Evolutionary conservation across 257 asterid genomes (phyloP).

Genomic region (Solanum commersonii): DNA sequence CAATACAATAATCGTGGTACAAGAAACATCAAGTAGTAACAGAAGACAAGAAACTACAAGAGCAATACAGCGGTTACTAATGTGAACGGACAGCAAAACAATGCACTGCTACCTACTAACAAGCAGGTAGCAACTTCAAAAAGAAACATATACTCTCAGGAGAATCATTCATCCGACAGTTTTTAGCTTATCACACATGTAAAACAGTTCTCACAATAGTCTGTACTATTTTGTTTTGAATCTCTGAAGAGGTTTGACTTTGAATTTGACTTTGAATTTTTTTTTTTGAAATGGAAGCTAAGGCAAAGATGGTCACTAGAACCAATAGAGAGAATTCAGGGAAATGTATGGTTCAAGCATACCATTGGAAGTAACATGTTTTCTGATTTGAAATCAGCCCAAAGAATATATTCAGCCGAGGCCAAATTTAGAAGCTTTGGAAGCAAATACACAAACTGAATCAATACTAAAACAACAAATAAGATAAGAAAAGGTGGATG

Average conservation of each 20-base stretch:
- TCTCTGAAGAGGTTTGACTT: background rate
- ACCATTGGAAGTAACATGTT: background rate
- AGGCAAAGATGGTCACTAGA: background rate
- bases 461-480: background rate
- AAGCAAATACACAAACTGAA: background rate
- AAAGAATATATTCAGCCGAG: background rate
- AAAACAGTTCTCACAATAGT: background rate
- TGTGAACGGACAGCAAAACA: background rate
- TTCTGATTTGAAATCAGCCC: background rate
- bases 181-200: background rate
- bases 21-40: background rate
- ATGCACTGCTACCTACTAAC: background rate
- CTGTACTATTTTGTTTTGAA: background rate
- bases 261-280: background rate
- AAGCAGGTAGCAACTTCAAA: background rate
- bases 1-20: background rate
- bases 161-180: background rate
- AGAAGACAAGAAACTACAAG: background rate
- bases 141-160: background rate
- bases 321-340: background rate
- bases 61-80: too few relatives aligned
- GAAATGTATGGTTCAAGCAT: background rate
- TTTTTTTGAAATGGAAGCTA: background rate
- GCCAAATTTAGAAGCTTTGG: background rate
- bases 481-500: background rate